Base-by-base conservation (phyloP, 768 basidiomycete genomes). In the Russula lepida region DNA sequence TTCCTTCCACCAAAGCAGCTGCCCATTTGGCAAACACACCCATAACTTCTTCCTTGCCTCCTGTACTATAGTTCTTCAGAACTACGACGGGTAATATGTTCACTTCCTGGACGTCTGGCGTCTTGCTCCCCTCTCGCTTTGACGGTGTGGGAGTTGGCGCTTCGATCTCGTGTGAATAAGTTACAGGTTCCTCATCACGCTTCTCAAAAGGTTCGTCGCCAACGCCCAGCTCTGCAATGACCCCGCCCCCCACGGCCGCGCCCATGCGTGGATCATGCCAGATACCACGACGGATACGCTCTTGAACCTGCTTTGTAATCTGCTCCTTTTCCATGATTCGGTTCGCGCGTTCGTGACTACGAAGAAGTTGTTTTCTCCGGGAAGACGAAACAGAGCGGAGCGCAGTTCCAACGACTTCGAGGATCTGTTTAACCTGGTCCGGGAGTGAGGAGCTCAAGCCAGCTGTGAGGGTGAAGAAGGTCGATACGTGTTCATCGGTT, bases 241-340 rank as follows among this genome's bases (percentile, higher is more conserved):
- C 70, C 2, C 95, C 94, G 62, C 86, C 93, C 0, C 93, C 94
- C 2, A 90, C 85, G 33, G 95, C 74, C 60, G 84, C 85, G 69
- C 95, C 95, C 35, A 97, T 61, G 54, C 95, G 78, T 9, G 88
- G 89, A 69, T 98, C 95, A 66, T 94, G 92, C 84, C 86, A 94
- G 28, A 76, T 79, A 0, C 90, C 90, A n/a, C 73, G 67, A 21
- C 72, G 71, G 60, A 93, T 84, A 43, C 77, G 72, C 60, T 80
- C 75, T 17, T 76, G 75, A 25, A 72, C 71, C 12, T 72, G 69
- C 21, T 67, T 72, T 52, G 78, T 73, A 32, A 77, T 76, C 0
- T 74, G 71, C 25, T 75, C 74, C 5, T 68, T 61, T 33, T 72
- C 68, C n/a, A 72, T 70, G 15, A 73, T 70, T n/a, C 75, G 69